These are phyloP conservation scores for Penicillium capsulatum DNA, from an alignment of 2,329 filamentous ascomycete species.

Conservation along the genomic window DNA sequence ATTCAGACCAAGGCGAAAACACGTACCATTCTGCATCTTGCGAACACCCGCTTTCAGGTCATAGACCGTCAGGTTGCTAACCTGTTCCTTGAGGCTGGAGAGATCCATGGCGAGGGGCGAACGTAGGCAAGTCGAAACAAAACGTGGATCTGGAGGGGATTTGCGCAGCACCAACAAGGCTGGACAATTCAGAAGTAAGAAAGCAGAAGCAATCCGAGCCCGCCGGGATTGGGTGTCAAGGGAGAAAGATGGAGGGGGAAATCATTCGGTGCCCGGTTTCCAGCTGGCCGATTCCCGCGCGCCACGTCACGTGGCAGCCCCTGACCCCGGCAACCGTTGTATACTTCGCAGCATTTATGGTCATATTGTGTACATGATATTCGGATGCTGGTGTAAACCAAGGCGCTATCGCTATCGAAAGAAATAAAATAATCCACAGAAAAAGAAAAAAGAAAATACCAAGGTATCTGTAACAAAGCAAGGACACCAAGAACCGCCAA, in stretches of 20 bases:
- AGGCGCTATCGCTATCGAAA: conserved; percentile 23
- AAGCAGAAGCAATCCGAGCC: conserved; percentile 14
- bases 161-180: too few species aligned
- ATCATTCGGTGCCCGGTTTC: conserved; percentile 12
- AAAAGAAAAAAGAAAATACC: conserved; percentile 23
- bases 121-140: conserved; percentile 11
- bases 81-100: conserved; percentile 76
- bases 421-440: conserved; percentile 8
- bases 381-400: conserved; percentile 13
- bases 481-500: conserved; percentile 15
- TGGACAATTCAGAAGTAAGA: conserved; percentile 11
- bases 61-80: conserved; percentile 89
- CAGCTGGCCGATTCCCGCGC: conserved; percentile 27
- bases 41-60: conserved; percentile 91
- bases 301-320: conserved; percentile 33
- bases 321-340: conserved; percentile 17
- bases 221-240: conserved; percentile 13
- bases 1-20: conserved; percentile 1
- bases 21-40: conserved; percentile 91
- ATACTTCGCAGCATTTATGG: conserved; percentile 6
- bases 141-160: conserved; percentile 4
- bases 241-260: conserved; percentile 18
- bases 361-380: conserved; percentile 25
- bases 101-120: conserved; percentile 66
- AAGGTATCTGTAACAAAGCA: conserved; percentile 24